Conservation (phyloP, 805 yeast genomes). For the Hanseniaspora taiwanica region DNA sequence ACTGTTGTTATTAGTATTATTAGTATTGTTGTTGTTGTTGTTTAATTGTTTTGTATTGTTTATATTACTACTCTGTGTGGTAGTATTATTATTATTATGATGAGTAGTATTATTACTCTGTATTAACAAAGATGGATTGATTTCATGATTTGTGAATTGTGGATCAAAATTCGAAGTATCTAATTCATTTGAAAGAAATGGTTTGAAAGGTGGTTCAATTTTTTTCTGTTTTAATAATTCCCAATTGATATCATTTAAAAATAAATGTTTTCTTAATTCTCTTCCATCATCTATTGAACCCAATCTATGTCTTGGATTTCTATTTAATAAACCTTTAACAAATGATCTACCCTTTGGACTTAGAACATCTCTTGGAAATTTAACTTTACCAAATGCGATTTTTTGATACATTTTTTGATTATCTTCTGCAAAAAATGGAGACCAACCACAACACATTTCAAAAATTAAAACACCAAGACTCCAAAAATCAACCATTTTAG, state of each 20-base stretch:
- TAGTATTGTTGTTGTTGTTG: background rate
- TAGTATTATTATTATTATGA: background rate
- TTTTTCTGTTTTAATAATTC: conserved; percentile 58
- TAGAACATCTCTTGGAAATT: conserved; percentile 91
- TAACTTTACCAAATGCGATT: conserved; percentile 95
- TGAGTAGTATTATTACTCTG: conserved; percentile 1
- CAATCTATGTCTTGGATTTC: conserved; percentile 90
- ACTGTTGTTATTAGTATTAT: conserved; percentile 24
- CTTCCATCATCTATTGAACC: conserved; percentile 89
- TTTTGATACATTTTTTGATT: conserved; percentile 98
- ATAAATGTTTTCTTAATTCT: conserved; percentile 84
- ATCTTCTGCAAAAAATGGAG: conserved; percentile 95
- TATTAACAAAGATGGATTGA: conserved; percentile 2
- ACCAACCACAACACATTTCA: conserved; percentile 99
- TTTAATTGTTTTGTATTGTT: too few relatives aligned
- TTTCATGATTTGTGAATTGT: conserved; percentile 59
- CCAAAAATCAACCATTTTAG: conserved; percentile 99
- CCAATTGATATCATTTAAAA: conserved; percentile 90
- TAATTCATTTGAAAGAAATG: conserved; percentile 78
- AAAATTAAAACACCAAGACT: conserved; percentile 91
- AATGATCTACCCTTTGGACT: conserved; percentile 89
- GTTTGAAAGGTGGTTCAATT: conserved; percentile 93
- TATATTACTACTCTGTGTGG: background rate
- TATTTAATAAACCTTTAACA: conserved; percentile 86
- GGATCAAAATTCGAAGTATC: conserved; percentile 98